phyloP scores from a whole-genome alignment of 441 rosid genomes.

The Euphorbia corollata region DNA sequence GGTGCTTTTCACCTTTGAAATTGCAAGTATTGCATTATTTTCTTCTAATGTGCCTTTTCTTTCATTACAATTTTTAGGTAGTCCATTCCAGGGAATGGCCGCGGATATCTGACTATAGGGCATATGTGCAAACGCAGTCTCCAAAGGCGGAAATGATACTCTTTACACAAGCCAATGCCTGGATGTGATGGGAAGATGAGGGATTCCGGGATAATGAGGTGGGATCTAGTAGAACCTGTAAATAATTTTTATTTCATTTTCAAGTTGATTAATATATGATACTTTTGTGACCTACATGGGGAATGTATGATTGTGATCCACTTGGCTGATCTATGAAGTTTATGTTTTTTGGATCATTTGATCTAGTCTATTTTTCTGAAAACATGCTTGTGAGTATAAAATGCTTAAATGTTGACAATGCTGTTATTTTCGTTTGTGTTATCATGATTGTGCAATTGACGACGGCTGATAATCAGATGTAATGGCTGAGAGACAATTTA shows the following conservation, averaged over 20 bases:
- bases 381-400: no score
- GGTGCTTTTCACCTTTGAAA: neutral
- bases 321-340: neutral
- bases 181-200: slow-evolving; percentile 22
- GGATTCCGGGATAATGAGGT: slow-evolving; percentile 78
- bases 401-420: no score
- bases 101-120: slow-evolving; percentile 62
- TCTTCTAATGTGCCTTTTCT: neutral
- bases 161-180: slow-evolving; percentile 47
- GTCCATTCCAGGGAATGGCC: slow-evolving; percentile 86
- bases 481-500: no score
- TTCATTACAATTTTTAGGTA: slow-evolving; percentile 26
- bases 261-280: neutral
- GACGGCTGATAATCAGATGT: neutral
- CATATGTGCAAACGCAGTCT: slow-evolving; percentile 72
- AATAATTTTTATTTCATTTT: neutral
- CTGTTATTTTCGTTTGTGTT: no score
- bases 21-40: neutral
- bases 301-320: slow-evolving; percentile 1
- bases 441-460: neutral
- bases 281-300: neutral
- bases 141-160: slow-evolving; percentile 75
- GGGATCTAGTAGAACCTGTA: neutral
- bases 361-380: neutral
- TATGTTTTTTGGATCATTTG: neutral